These are phyloP conservation scores for Sarocladium oryzae DNA, from an alignment of 2,329 filamentous ascomycete genomes.

Conservation along the genomic window DNA sequence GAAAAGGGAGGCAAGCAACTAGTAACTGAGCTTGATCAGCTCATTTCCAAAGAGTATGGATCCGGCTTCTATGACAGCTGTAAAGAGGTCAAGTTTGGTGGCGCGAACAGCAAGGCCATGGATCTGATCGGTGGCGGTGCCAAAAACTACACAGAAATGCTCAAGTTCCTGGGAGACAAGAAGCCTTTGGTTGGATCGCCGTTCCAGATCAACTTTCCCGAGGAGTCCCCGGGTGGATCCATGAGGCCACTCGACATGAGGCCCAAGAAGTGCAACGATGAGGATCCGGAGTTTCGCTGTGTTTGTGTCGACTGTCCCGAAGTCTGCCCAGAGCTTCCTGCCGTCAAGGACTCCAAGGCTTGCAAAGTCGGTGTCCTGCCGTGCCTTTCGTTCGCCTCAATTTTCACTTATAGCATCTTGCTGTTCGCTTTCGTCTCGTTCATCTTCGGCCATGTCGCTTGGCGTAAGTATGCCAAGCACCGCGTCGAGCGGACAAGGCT, in stretches of 20 bases:
- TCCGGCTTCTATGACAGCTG: conserved; percentile 91
- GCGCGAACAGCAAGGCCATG: conserved; percentile 89
- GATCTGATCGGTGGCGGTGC: conserved; percentile 93
- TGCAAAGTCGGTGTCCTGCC: conserved; percentile 86
- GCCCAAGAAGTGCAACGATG: conserved; percentile 83
- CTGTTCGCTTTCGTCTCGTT: conserved; percentile 60
- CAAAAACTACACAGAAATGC: conserved; percentile 77
- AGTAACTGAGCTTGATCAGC: conserved; percentile 86
- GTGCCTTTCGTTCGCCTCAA: conserved; percentile 87
- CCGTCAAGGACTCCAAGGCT: conserved; percentile 59
- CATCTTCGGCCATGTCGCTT: conserved; percentile 68
- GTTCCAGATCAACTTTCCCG: conserved; percentile 94
- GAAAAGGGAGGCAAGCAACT: conserved; percentile 52
- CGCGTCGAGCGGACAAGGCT: conserved; percentile 80
- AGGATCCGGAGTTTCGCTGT: conserved; percentile 79
- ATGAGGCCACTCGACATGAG: conserved; percentile 68
- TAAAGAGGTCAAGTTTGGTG: conserved; percentile 97
- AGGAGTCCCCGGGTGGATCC: conserved; percentile 51
- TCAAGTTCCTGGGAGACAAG: conserved; percentile 91
- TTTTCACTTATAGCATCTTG: conserved; percentile 75
- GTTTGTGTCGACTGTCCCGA: conserved; percentile 88
- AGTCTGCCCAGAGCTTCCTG: conserved; percentile 76
- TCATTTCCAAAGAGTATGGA: conserved; percentile 79
- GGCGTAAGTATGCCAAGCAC: conserved; percentile 63
- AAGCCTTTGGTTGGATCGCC: conserved; percentile 79